These are phyloP conservation scores for Crataegus laevigata DNA, from an alignment of 306 rosid genomes.

Conservation along the genomic window DNA sequence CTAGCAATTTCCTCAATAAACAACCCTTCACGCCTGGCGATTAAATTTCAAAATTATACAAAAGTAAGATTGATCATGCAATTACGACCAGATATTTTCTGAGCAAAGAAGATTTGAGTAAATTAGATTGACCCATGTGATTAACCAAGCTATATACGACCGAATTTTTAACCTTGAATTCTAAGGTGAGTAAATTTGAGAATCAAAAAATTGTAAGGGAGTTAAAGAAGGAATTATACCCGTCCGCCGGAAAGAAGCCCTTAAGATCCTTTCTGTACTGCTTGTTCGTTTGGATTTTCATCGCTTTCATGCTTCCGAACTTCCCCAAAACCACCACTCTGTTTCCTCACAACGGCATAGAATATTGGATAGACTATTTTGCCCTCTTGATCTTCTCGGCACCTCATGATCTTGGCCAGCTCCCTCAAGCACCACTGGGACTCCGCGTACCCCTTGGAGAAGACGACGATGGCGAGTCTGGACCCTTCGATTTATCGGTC, in stretches of 20 bases:
- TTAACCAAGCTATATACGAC: too few relatives aligned
- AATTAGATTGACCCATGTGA: too few relatives aligned
- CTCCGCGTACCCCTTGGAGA: not conserved
- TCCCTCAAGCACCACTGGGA: not conserved
- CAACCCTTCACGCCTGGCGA: not conserved
- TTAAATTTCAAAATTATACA: not conserved
- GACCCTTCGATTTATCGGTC: not conserved
- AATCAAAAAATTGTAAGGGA: too few relatives aligned
- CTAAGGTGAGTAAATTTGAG: too few relatives aligned
- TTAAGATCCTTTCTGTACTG: not conserved
- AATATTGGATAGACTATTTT: not conserved
- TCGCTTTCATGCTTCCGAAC: not conserved
- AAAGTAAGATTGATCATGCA: not conserved
- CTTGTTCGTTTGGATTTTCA: not conserved
- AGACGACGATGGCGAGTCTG: not conserved
- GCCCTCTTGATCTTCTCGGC: not conserved
- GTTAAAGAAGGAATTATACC: not conserved
- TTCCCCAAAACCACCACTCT: not conserved
- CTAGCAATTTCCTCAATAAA: not conserved
- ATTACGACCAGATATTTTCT: not conserved
- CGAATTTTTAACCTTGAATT: too few relatives aligned
- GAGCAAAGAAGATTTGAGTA: too few relatives aligned
- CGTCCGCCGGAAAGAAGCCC: not conserved
- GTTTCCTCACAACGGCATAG: not conserved
- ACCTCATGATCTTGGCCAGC: not conserved